These are phyloP conservation scores for Botryosphaeria dothidea DNA, from an alignment of 2,329 filamentous ascomycete genomes.

Conservation along the genomic window DNA sequence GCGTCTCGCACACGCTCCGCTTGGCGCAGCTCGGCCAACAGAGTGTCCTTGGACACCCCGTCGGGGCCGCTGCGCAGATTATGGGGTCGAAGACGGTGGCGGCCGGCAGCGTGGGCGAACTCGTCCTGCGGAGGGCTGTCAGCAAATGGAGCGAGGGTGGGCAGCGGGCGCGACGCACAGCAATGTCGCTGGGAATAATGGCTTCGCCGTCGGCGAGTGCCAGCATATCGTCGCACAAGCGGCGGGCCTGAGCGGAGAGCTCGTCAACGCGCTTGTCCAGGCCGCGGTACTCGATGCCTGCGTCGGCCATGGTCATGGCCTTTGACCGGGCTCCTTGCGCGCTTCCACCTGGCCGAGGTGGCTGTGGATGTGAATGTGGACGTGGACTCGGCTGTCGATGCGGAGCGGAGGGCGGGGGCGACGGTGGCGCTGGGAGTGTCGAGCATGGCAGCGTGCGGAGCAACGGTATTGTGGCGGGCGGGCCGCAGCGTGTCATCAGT, in stretches of 20 bases:
- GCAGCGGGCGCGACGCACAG: not conserved
- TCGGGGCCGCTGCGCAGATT: not conserved
- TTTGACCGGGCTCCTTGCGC: not conserved
- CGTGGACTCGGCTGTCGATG: too few relatives aligned
- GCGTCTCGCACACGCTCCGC: not conserved
- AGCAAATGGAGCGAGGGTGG: not conserved
- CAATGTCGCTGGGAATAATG: not conserved
- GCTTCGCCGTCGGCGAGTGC: not conserved
- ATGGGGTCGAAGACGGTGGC: not conserved
- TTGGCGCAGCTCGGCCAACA: not conserved
- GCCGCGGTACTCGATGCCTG: not conserved
- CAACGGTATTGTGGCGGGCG: too few relatives aligned
- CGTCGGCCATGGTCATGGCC: not conserved
- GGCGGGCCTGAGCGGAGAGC: not conserved
- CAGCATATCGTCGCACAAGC: not conserved
- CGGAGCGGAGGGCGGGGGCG: too few relatives aligned
- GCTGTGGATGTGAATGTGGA: conserved; percentile 8
- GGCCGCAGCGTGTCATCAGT: too few relatives aligned
- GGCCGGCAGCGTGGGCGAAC: not conserved
- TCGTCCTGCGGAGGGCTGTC: not conserved
- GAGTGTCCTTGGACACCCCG: not conserved
- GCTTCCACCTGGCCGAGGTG: not conserved
- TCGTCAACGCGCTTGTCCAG: not conserved
- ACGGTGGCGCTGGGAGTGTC: too few relatives aligned
- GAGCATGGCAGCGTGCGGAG: too few relatives aligned